Percentiles rank a stretch among this genome's conserved stretches.
Conservation (phyloP, 208 protist genomes). For the Leishmania major region DNA sequence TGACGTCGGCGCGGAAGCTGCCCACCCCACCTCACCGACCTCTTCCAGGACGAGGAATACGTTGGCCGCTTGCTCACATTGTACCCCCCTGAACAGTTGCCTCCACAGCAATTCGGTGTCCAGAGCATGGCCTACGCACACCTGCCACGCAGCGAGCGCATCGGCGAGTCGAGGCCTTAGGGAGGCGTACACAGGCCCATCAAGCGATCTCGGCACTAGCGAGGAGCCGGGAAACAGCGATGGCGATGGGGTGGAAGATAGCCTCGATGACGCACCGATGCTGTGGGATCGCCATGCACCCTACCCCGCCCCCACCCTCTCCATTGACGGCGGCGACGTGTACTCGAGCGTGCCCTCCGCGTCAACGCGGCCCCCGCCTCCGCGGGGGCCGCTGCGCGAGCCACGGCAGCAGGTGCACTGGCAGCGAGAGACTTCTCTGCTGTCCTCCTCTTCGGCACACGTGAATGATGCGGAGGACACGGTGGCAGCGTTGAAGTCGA, state of each 20-base stretch:
- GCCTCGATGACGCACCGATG: neutral
- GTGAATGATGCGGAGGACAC: neutral
- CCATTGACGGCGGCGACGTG: neutral
- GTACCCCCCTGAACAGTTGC: neutral
- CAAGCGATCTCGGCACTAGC: neutral
- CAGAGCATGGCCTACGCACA: neutral
- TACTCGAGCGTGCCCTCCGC: conserved; percentile 14
- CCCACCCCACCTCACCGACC: neutral
- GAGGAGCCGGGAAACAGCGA: neutral
- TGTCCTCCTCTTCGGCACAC: neutral
- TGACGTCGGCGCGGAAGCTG: neutral
- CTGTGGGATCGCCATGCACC: neutral
- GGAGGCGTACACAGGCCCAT: neutral
- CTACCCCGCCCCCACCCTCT: conserved; percentile 1
- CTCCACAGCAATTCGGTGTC: conserved; percentile 6
- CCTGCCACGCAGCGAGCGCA: neutral
- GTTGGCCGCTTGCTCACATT: neutral
- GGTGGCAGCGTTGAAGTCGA: neutral
- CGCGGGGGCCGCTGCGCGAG: neutral
- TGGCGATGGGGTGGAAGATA: neutral
- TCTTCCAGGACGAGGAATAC: neutral
- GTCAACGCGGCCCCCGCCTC: conserved; percentile 11
- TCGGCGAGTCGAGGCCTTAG: neutral
- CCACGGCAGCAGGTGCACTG: neutral
- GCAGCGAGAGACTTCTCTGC: neutral